These are phyloP conservation scores for Coemansia reversa DNA, from an alignment of 192 early-diverging fungal genomes.

Conservation along the genomic window DNA sequence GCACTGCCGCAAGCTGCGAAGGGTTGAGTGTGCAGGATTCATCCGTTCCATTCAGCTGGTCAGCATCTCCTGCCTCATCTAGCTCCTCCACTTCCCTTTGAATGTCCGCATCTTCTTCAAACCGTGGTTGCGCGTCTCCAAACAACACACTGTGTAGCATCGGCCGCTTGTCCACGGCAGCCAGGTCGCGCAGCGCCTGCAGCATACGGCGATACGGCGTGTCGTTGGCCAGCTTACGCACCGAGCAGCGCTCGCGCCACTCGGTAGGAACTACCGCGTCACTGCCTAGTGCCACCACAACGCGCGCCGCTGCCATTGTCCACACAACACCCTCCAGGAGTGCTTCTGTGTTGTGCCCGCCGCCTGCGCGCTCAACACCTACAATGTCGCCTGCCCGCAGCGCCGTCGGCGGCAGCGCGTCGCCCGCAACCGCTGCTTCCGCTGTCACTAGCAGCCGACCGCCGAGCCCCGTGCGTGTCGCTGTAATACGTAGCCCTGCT, in stretches of 20 bases:
- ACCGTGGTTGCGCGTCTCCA: conserved; percentile 33
- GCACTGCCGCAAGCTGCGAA: conserved; percentile 71
- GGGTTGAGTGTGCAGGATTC: conserved; percentile 63
- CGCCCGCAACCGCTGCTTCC: conserved; percentile 60
- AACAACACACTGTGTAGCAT: conserved; percentile 48
- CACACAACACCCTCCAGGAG: conserved; percentile 58
- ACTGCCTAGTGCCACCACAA: conserved; percentile 66
- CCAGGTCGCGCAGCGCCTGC: conserved; percentile 32
- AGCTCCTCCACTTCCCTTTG: not conserved
- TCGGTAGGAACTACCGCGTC: conserved; percentile 54
- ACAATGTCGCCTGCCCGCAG: conserved; percentile 73
- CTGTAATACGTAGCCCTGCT: conserved; percentile 59
- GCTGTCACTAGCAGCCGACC: conserved; percentile 68
- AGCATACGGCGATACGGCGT: conserved; percentile 47
- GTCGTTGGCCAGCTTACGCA: conserved; percentile 58
- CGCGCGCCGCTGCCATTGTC: conserved; percentile 56
- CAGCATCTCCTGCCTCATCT: not conserved
- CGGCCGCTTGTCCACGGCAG: conserved; percentile 14
- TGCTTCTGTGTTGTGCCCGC: not conserved
- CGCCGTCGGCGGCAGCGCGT: conserved; percentile 59
- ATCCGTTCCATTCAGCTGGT: not conserved
- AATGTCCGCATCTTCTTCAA: conserved; percentile 10
- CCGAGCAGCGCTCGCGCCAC: conserved; percentile 61
- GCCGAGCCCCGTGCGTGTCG: conserved; percentile 66
- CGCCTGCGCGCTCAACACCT: conserved; percentile 47